Evolutionary conservation across 2,329 filamentous ascomycete genomes (phyloP).

Genomic region (Rhynchosporium graminicola): DNA sequence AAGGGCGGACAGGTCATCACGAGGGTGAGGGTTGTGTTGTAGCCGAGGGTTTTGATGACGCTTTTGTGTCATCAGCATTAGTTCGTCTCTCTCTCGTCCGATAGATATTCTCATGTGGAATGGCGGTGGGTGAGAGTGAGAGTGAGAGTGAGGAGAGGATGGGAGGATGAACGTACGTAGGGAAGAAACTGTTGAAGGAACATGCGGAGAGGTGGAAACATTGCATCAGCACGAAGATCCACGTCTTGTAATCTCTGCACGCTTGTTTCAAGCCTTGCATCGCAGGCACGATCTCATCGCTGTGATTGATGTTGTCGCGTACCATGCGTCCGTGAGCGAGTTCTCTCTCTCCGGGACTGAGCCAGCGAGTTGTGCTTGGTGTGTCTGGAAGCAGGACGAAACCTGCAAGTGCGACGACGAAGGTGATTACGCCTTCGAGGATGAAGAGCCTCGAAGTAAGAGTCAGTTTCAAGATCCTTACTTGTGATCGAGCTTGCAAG

Average conservation of each 20-base stretch:
- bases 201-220: slow-evolving; percentile 44
- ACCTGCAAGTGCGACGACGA: slow-evolving; percentile 40
- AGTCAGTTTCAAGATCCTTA: not conserved
- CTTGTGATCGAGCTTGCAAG: too few relatives aligned
- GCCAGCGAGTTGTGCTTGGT: slow-evolving; percentile 43
- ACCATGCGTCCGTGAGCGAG: slow-evolving; percentile 47
- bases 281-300: slow-evolving; percentile 35
- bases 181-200: slow-evolving; percentile 50
- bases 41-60: slow-evolving; percentile 49
- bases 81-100: not conserved
- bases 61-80: not conserved
- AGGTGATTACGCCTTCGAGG: slow-evolving; percentile 43
- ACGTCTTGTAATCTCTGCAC: slow-evolving; percentile 12
- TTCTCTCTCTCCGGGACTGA: slow-evolving; percentile 43
- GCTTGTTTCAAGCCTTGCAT: slow-evolving; percentile 46
- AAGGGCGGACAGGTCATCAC: slow-evolving; percentile 44
- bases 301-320: slow-evolving; percentile 47
- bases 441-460: slow-evolving; percentile 40
- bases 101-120: too few relatives aligned
- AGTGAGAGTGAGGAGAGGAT: too few relatives aligned
- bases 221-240: slow-evolving; percentile 29
- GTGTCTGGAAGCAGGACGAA: slow-evolving; percentile 43
- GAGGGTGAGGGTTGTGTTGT: slow-evolving; percentile 47
- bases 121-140: too few relatives aligned
- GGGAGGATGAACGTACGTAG: slow-evolving; percentile 44